Percentiles rank a stretch among this genome's conserved stretches.
These are phyloP conservation scores for Cladobotryum mycophilum DNA, from an alignment of 2,329 filamentous ascomycete genomes.

Conservation along the genomic window DNA sequence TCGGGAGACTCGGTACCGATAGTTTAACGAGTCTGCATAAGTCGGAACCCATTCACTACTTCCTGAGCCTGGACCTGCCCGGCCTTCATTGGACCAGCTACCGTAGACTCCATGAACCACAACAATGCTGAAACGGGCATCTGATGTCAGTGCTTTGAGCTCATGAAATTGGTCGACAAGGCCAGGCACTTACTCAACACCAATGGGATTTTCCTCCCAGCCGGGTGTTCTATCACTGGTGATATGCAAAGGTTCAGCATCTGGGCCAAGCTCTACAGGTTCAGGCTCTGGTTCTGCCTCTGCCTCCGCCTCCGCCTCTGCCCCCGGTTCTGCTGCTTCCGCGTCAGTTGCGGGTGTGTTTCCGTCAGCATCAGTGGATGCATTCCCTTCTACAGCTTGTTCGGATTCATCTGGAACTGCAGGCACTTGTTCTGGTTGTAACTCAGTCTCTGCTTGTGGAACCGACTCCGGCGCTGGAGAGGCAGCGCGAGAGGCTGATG, in stretches of 20 bases:
- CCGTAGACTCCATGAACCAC: constrained; percentile 10
- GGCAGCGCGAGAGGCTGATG: constrained; percentile 1
- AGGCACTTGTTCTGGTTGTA: background rate
- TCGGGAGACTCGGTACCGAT: background rate
- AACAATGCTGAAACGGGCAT: constrained; percentile 3
- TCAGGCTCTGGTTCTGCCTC: background rate
- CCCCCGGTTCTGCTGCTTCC: constrained; percentile 1
- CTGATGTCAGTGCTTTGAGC: background rate
- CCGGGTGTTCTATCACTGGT: background rate
- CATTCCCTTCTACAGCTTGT: background rate
- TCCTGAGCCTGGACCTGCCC: constrained; percentile 6
- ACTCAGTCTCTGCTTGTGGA: background rate
- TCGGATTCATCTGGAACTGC: background rate
- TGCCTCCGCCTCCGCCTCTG: constrained; percentile 1
- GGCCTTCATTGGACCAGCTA: background rate
- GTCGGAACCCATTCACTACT: constrained; percentile 3
- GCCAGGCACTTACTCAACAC: constrained; percentile 6
- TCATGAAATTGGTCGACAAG: background rate
- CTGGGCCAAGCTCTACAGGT: background rate
- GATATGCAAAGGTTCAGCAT: constrained; percentile 11
- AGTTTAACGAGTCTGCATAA: background rate
- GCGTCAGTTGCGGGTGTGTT: background rate
- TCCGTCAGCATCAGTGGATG: background rate
- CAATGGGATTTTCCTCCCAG: background rate
- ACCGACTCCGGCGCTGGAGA: constrained; percentile 2